These are phyloP conservation scores for Leccinum subatratum DNA, from an alignment of 1,284 basidiomycete species.

Conservation along the genomic window DNA sequence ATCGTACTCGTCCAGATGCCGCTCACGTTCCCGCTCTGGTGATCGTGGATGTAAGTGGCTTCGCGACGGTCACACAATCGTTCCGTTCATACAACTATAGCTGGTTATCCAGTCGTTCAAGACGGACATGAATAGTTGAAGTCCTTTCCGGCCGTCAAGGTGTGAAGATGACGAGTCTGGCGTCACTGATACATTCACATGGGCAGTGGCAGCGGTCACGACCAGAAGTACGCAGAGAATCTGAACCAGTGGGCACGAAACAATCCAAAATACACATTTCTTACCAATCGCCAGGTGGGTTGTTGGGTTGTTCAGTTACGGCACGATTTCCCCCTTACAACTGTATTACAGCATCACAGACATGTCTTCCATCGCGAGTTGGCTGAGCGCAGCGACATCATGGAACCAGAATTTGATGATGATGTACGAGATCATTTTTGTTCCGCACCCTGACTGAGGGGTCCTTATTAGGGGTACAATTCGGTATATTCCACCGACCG, in stretches of 20 bases:
- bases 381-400: constrained; percentile 59
- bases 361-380: constrained; percentile 78
- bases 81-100: constrained; percentile 43
- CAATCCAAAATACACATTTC: constrained; percentile 78
- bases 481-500: constrained; percentile 93
- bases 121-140: constrained; percentile 38
- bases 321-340: constrained; percentile 10
- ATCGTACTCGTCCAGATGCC: constrained; percentile 39
- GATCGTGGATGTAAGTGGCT: constrained; percentile 32
- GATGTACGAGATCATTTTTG: constrained; percentile 50
- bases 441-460: constrained; percentile 5
- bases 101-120: constrained; percentile 37
- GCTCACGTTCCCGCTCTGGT: constrained; percentile 49
- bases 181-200: constrained; percentile 77
- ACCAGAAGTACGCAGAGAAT: constrained; percentile 69
- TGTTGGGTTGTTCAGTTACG: neutral
- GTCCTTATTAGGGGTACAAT: constrained; percentile 68
- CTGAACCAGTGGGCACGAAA: constrained; percentile 72
- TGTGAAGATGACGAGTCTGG: constrained; percentile 46
- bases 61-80: constrained; percentile 41
- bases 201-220: constrained; percentile 83
- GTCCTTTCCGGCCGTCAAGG: constrained; percentile 41
- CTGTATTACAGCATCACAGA: constrained; percentile 60
- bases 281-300: constrained; percentile 65
- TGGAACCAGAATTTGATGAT: constrained; percentile 76